Conservation (phyloP, 768 basidiomycete genomes). For the Leccinellum rugosiceps region DNA sequence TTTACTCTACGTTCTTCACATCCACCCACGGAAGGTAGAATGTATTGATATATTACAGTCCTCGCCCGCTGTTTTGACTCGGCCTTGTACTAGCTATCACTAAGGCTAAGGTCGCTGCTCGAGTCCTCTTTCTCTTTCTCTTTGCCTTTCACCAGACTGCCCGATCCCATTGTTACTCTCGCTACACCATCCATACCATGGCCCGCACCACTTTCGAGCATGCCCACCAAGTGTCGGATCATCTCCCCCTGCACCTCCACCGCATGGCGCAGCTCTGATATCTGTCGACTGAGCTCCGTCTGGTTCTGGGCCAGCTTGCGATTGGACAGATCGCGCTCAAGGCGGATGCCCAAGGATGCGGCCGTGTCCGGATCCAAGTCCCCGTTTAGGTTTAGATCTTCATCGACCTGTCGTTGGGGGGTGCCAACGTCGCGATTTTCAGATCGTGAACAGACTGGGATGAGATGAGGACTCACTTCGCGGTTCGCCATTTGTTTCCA, state of each 20-base stretch:
- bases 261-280: slow-evolving; percentile 49
- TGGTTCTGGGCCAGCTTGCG: slow-evolving; percentile 65
- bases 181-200: no score
- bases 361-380: slow-evolving; percentile 2
- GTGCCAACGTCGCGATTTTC: not conserved
- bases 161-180: not conserved
- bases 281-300: slow-evolving; percentile 62
- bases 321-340: slow-evolving; percentile 47
- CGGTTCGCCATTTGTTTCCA: slow-evolving; percentile 77
- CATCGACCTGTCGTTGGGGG: not conserved
- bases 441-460: not conserved
- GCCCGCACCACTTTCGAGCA: slow-evolving; percentile 10
- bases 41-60: not conserved
- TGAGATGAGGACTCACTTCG: slow-evolving; percentile 31
- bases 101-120: not conserved
- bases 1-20: no score
- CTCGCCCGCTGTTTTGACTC: not conserved
- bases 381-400: not conserved
- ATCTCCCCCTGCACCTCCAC: slow-evolving; percentile 61
- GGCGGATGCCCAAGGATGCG: slow-evolving; percentile 5
- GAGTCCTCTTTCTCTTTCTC: slow-evolving; percentile 1
- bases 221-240: slow-evolving; percentile 31
- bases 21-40: no score
- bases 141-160: slow-evolving; percentile 13
- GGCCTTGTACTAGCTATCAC: not conserved